phyloP scores from a whole-genome alignment of 352 stramenopile species.

The Phytopythium litorale region DNA sequence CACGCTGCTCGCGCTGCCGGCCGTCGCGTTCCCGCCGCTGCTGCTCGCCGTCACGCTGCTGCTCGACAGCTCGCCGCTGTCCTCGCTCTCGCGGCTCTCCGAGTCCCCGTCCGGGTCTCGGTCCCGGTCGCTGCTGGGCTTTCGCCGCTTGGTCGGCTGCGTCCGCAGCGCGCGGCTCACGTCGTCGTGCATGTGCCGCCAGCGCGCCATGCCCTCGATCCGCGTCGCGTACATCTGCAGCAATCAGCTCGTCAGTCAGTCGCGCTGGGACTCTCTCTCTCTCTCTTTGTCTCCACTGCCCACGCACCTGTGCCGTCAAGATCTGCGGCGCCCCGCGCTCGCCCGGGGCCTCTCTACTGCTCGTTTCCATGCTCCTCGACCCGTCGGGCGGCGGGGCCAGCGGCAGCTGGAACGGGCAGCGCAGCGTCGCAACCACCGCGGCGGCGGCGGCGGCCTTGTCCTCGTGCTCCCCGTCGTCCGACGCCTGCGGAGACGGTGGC shows the following conservation, averaged over 20 bases:
- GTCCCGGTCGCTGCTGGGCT: background rate
- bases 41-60: slow-evolving; percentile 2
- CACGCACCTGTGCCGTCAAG: background rate
- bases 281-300: background rate
- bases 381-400: background rate
- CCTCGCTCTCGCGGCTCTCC: background rate
- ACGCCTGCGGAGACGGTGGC: background rate
- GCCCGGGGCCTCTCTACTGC: background rate
- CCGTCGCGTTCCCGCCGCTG: slow-evolving; percentile 1
- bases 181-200: slow-evolving; percentile 73
- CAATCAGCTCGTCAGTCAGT: background rate
- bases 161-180: slow-evolving; percentile 44
- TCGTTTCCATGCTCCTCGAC: background rate
- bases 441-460: slow-evolving; percentile 1
- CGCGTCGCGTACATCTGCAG: background rate
- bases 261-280: background rate
- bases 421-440: background rate
- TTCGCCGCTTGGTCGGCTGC: background rate
- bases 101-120: background rate
- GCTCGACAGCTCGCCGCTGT: background rate
- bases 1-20: background rate
- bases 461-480: background rate
- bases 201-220: slow-evolving; percentile 37
- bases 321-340: background rate
- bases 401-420: background rate